These are phyloP conservation scores for Suillus paluster DNA, from an alignment of 768 basidiomycete species.

Conservation along the genomic window DNA sequence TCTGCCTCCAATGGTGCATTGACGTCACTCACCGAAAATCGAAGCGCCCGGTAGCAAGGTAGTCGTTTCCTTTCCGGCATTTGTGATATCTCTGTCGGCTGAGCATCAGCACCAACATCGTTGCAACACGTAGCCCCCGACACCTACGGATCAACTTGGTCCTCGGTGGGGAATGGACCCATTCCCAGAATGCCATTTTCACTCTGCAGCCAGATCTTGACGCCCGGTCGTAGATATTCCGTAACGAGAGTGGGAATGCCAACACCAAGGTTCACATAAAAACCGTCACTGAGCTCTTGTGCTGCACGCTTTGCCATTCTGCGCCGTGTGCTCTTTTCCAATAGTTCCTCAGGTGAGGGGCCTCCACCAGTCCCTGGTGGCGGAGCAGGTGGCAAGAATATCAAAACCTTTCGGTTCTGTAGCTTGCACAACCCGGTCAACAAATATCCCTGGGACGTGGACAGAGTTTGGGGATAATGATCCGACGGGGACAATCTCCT, in stretches of 20 bases:
- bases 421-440: conserved; percentile 81
- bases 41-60: conserved; percentile 87
- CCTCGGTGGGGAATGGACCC: conserved; percentile 78
- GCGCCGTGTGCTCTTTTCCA: conserved; percentile 55
- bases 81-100: conserved; percentile 70
- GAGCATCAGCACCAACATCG: not conserved
- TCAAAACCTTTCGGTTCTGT: conserved; percentile 76
- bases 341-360: conserved; percentile 50
- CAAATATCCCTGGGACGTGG: conserved; percentile 80
- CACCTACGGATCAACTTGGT: conserved; percentile 72
- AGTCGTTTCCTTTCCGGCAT: conserved; percentile 88
- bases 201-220: conserved; percentile 81
- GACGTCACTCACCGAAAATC: conserved; percentile 65
- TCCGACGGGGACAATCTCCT: conserved; percentile 81
- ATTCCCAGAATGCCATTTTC: conserved; percentile 86
- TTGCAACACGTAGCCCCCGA: not conserved
- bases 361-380: conserved; percentile 34
- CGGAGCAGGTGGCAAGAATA: conserved; percentile 61
- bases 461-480: conserved; percentile 78
- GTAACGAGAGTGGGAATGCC: conserved; percentile 87
- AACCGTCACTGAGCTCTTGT: conserved; percentile 81
- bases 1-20: not conserved
- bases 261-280: conserved; percentile 81
- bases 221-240: conserved; percentile 66
- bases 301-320: conserved; percentile 82